Conservation (phyloP, 75 land plant genomes). For the Sequoiadendron giganteum region DNA sequence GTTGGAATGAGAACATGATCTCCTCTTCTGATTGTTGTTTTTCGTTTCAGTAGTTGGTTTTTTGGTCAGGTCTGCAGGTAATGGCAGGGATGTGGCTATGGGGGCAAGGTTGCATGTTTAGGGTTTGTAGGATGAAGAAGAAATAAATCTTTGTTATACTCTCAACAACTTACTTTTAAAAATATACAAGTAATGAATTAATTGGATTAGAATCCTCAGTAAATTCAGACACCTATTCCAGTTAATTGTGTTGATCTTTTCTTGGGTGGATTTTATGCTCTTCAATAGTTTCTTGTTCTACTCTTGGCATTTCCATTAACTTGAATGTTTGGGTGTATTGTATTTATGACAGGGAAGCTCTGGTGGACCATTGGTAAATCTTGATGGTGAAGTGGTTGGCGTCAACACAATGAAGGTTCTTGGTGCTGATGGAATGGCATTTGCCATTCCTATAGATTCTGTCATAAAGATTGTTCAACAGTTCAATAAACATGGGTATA, state of each 20-base stretch:
- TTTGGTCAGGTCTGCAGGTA: too few species aligned
- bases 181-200: background rate
- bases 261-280: background rate
- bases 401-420: constrained; percentile 77
- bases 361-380: constrained; percentile 94
- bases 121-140: too few species aligned
- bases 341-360: constrained; percentile 72
- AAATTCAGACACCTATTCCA: background rate
- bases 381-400: constrained; percentile 95
- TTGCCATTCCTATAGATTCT: constrained; percentile 89
- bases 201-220: background rate
- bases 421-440: constrained; percentile 79
- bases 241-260: background rate
- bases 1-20: too few species aligned
- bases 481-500: constrained; percentile 77
- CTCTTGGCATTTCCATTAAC: background rate
- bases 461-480: constrained; percentile 72
- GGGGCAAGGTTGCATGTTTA: too few species aligned
- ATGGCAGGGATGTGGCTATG: too few species aligned
- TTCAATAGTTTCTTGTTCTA: background rate
- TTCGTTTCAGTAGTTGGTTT: too few species aligned
- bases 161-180: too few species aligned
- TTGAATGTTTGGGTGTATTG: background rate
- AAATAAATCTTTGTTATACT: too few species aligned
- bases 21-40: too few species aligned